Percentiles rank a stretch among this genome's conserved stretches.
These are phyloP conservation scores for Diphasiastrum complanatum DNA, from an alignment of 83 land plant genomes.

Conservation along the genomic window DNA sequence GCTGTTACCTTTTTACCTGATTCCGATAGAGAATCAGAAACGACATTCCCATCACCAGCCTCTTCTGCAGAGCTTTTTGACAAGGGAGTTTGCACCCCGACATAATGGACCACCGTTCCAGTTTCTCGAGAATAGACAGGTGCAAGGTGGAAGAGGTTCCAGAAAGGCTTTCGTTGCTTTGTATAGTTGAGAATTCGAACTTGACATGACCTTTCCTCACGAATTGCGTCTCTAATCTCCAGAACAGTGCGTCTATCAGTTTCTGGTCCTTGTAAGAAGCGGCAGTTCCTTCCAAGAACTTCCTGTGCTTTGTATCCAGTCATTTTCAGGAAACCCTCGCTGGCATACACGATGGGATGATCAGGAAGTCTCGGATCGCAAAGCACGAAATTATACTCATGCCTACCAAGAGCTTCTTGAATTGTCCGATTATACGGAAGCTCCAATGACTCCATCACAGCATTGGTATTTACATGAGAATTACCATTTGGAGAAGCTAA, in stretches of 20 bases:
- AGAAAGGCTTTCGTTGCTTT: conserved; percentile 66
- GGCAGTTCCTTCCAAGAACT: conserved; percentile 70
- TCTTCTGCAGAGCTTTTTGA: conserved; percentile 13
- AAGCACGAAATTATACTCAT: conserved; percentile 59
- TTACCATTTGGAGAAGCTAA: too few relatives aligned
- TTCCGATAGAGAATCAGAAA: neutral
- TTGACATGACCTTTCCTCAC: conserved; percentile 59
- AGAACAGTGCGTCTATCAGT: conserved; percentile 62
- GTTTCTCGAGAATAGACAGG: conserved; percentile 63
- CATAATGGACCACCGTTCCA: conserved; percentile 66
- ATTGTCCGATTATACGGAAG: conserved; percentile 43
- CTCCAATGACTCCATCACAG: conserved; percentile 31
- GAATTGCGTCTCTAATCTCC: conserved; percentile 76
- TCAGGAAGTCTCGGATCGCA: conserved; percentile 73
- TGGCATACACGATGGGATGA: conserved; percentile 87
- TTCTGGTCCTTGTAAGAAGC: conserved; percentile 83
- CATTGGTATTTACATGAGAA: too few relatives aligned
- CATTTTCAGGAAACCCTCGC: conserved; percentile 72
- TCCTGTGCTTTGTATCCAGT: conserved; percentile 59
- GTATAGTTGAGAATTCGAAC: conserved; percentile 66
- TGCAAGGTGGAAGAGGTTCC: conserved; percentile 73
- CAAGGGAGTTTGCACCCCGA: conserved; percentile 83
- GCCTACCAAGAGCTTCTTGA: conserved; percentile 46
- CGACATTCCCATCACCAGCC: neutral
- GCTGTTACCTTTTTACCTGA: too few relatives aligned